Evolutionary conservation across 257 asterid species (phyloP).

Genomic region (Capsicum rhomboideum): DNA sequence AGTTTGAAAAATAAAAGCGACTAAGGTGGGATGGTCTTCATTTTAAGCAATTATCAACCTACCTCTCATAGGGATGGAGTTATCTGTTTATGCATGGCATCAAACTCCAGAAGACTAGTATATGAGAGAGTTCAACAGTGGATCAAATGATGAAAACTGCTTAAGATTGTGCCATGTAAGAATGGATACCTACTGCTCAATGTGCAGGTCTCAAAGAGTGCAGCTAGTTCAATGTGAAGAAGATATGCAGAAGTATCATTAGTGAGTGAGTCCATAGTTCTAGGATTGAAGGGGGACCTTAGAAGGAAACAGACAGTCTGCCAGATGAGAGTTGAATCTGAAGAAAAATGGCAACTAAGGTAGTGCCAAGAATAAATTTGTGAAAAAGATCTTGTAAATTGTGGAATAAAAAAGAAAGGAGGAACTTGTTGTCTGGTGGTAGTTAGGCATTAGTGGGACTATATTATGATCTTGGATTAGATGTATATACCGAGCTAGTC

Average conservation of each 20-base stretch:
- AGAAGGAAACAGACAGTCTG: neutral
- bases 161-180: neutral
- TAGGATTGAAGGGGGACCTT: neutral
- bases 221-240: neutral
- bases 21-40: neutral
- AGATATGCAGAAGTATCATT: neutral
- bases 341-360: neutral
- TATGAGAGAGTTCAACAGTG: neutral
- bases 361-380: neutral
- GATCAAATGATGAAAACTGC: neutral
- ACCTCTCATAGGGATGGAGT: neutral
- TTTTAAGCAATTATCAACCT: neutral
- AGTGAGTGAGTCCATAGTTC: neutral
- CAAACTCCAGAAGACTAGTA: neutral
- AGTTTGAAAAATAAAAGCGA: neutral
- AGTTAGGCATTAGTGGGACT: neutral
- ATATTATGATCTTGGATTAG: neutral
- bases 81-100: neutral
- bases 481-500: neutral
- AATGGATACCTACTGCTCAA: neutral
- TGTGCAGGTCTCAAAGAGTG: neutral
- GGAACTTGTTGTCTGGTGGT: neutral
- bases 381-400: neutral
- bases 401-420: neutral
- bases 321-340: neutral